These are phyloP conservation scores for Chlamydomonas sp. DNA, from an alignment of 139 green algal genomes.

Conservation along the genomic window DNA sequence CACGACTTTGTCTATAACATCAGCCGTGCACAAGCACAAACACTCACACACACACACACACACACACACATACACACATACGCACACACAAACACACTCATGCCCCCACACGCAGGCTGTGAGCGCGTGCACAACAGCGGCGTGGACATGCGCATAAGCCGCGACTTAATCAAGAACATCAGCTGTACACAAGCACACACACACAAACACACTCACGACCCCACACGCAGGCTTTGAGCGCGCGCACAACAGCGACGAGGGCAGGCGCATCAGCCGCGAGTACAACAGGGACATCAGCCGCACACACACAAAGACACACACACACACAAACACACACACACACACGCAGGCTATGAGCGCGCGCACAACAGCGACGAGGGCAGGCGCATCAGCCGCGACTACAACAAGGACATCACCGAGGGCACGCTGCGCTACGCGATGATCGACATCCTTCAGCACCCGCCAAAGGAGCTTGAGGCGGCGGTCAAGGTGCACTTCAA, in stretches of 20 bases:
- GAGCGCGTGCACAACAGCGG: conserved; percentile 6
- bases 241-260: conserved; percentile 8
- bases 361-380: conserved; percentile 10
- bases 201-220: too few relatives aligned
- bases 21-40: too few relatives aligned
- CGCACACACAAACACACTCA: too few relatives aligned
- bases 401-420: conserved; percentile 45
- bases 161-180: conserved; percentile 40
- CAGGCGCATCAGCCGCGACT: conserved; percentile 18
- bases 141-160: conserved; percentile 11
- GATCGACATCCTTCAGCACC: conserved; percentile 62
- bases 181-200: too few relatives aligned
- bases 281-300: conserved; percentile 47
- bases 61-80: too few relatives aligned
- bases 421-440: conserved; percentile 68
- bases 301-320: too few relatives aligned
- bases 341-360: neutral
- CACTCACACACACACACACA: too few relatives aligned
- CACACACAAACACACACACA: too few relatives aligned
- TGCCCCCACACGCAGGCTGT: neutral
- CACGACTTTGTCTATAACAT: conserved; percentile 38
- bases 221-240: conserved; percentile 3
- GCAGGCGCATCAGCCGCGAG: conserved; percentile 13
- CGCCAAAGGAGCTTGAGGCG: conserved; percentile 46
- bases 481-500: conserved; percentile 57